Evolutionary conservation across 1,284 basidiomycete genomes (phyloP).

Genomic region (Filobasidium uniguttulatum): DNA sequence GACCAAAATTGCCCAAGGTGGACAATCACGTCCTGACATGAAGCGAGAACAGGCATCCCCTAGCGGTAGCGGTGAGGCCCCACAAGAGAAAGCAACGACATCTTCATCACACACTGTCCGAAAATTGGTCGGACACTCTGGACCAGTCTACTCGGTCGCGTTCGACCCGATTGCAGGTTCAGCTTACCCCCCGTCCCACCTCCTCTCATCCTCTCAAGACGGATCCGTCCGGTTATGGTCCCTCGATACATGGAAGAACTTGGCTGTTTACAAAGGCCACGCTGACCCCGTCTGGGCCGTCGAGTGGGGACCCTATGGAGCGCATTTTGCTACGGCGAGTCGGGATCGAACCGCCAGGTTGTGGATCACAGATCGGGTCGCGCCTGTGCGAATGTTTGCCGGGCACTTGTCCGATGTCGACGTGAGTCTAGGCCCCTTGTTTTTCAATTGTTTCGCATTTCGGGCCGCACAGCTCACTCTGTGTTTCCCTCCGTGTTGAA

Average conservation of each 20-base stretch:
- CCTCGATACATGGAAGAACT: slow-evolving; percentile 81
- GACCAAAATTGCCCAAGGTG: slow-evolving; percentile 9
- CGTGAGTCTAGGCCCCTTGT: slow-evolving; percentile 51
- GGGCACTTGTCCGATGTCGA: slow-evolving; percentile 96
- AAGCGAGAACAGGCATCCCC: no score
- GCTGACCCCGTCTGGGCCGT: slow-evolving; percentile 93
- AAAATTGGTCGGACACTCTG: slow-evolving; percentile 91
- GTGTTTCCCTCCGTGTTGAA: no score
- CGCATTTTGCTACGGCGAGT: slow-evolving; percentile 95
- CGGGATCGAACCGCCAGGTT: slow-evolving; percentile 86
- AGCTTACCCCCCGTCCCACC: slow-evolving; percentile 65
- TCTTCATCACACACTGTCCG: slow-evolving; percentile 44
- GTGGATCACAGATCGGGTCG: slow-evolving; percentile 86
- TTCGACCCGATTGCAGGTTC: slow-evolving; percentile 88
- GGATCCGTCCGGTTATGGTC: slow-evolving; percentile 87
- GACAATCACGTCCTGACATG: no score
- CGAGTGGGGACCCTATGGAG: slow-evolving; percentile 91
- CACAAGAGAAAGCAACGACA: background rate
- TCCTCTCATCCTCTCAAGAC: slow-evolving; percentile 89
- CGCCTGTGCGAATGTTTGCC: slow-evolving; percentile 81
- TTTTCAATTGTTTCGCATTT: background rate
- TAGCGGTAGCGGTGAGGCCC: no score
- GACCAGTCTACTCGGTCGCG: slow-evolving; percentile 83
- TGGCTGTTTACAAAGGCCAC: slow-evolving; percentile 90
- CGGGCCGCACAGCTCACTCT: background rate